Conservation (phyloP, 768 basidiomycete species). For the Lactifluus volemus region DNA sequence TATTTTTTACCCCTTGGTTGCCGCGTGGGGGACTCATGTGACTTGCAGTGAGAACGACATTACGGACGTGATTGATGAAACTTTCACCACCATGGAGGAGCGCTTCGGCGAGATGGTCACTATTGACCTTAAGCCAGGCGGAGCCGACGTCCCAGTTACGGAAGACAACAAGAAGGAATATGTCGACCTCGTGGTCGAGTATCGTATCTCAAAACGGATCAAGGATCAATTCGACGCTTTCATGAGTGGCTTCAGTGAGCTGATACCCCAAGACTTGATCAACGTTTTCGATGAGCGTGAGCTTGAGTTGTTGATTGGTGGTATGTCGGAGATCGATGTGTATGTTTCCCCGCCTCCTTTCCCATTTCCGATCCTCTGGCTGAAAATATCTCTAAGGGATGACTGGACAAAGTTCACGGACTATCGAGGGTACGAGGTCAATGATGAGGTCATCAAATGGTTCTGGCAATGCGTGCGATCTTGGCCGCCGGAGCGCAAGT, state of each 20-base stretch:
- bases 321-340: slow-evolving; percentile 99
- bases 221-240: slow-evolving; percentile 99
- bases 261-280: slow-evolving; percentile 95
- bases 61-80: slow-evolving; percentile 96
- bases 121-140: slow-evolving; percentile 87
- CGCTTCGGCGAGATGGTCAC: slow-evolving; percentile 98
- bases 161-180: slow-evolving; percentile 99
- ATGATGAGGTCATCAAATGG: slow-evolving; percentile 97
- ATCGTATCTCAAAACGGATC: slow-evolving; percentile 94
- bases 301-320: slow-evolving; percentile 92
- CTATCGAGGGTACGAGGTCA: slow-evolving; percentile 93
- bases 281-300: slow-evolving; percentile 99
- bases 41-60: slow-evolving; percentile 88
- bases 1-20: not conserved
- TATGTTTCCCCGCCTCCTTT: slow-evolving; percentile 35
- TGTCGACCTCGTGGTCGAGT: slow-evolving; percentile 88
- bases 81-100: slow-evolving; percentile 94
- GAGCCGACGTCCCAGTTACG: slow-evolving; percentile 79
- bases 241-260: slow-evolving; percentile 99
- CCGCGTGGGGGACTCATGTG: slow-evolving; percentile 18
- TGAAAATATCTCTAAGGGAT: slow-evolving; percentile 41
- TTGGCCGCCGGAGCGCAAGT: slow-evolving; percentile 98
- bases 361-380: not conserved
- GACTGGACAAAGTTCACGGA: slow-evolving; percentile 99
- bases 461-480: slow-evolving; percentile 99